These are phyloP conservation scores for Trichoderma asperelloides DNA, from an alignment of 495 filamentous ascomycete genomes.

Conservation along the genomic window DNA sequence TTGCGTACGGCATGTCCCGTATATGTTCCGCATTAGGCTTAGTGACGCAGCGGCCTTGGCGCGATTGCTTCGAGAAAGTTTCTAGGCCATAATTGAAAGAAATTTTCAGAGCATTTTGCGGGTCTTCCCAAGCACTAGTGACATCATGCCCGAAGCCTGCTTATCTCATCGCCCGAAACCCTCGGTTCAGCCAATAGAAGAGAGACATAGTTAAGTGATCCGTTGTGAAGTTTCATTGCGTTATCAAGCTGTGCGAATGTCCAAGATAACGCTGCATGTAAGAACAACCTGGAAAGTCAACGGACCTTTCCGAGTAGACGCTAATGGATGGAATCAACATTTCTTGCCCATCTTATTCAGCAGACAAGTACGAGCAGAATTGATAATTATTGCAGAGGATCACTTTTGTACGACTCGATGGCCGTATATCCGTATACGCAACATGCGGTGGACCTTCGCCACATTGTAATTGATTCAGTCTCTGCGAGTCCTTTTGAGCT, in stretches of 20 bases:
- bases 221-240: too few relatives aligned
- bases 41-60: background rate
- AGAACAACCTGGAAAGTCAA: too few relatives aligned
- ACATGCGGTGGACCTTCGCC: too few relatives aligned
- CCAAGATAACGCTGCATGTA: too few relatives aligned
- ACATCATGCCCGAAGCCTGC: background rate
- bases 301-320: too few relatives aligned
- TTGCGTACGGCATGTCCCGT: background rate
- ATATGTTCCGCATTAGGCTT: background rate
- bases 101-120: background rate
- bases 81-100: background rate
- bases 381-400: too few relatives aligned
- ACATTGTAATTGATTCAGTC: too few relatives aligned
- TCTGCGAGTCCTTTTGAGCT: background rate
- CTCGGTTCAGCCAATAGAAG: background rate
- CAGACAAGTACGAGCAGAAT: too few relatives aligned
- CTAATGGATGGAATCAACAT: too few relatives aligned
- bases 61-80: background rate
- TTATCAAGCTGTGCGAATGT: background rate
- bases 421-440: too few relatives aligned
- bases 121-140: background rate
- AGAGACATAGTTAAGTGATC: background rate
- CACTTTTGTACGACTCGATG: too few relatives aligned
- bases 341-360: too few relatives aligned
- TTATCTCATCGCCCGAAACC: background rate